Evolutionary conservation across 805 yeast genomes (phyloP).

Genomic region (Lachancea sp.): DNA sequence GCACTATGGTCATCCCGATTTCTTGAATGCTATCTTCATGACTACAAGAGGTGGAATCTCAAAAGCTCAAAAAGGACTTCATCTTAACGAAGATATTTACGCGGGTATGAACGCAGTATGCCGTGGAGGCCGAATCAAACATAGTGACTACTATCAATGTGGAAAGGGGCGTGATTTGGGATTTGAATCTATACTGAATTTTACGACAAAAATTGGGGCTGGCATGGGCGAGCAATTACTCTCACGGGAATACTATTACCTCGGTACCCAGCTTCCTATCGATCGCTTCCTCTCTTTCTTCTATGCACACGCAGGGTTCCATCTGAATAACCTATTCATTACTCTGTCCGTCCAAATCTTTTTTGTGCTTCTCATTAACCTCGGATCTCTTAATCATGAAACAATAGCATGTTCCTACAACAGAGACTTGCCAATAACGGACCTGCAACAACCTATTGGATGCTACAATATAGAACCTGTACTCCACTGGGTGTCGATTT

Average conservation of each 20-base stretch:
- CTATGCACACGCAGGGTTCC: constrained; percentile 97
- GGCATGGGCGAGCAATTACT: constrained; percentile 98
- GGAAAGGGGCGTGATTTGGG: constrained; percentile 97
- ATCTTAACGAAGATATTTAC: constrained; percentile 88
- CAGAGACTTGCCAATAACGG: constrained; percentile 63
- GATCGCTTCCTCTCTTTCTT: constrained; percentile 88
- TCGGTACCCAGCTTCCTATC: constrained; percentile 84
- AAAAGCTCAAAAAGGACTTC: constrained; percentile 90
- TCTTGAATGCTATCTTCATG: constrained; percentile 84
- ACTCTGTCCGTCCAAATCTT: constrained; percentile 82
- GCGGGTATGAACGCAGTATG: constrained; percentile 89
- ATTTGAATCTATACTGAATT: constrained; percentile 83
- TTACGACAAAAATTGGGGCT: constrained; percentile 93
- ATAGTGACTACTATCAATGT: constrained; percentile 92
- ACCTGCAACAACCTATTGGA: constrained; percentile 67
- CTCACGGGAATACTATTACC: constrained; percentile 83
- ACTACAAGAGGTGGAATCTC: constrained; percentile 94
- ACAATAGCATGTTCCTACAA: constrained; percentile 62
- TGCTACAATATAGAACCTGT: constrained; percentile 84
- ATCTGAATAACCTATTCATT: constrained; percentile 82
- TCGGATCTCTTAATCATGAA: constrained; percentile 75
- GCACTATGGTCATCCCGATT: constrained; percentile 97
- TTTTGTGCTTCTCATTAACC: constrained; percentile 68
- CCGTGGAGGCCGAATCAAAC: constrained; percentile 91
- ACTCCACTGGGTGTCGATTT: constrained; percentile 83